phyloP scores from a whole-genome alignment of 805 yeast species.

The Wickerhamomyces bovis region DNA sequence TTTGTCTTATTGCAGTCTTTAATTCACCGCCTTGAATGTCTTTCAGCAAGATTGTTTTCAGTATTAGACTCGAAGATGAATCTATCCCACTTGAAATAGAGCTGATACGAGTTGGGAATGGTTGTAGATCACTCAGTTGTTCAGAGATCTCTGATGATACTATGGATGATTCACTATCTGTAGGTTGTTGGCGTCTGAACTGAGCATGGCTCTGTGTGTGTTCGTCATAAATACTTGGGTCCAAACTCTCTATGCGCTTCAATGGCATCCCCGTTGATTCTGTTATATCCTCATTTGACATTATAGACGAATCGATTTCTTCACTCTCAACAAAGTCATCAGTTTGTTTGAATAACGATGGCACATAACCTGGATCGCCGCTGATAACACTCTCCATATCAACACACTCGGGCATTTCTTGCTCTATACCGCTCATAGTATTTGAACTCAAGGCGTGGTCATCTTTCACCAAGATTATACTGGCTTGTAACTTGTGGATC shows the following conservation, averaged over 20 bases:
- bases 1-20: constrained; percentile 22
- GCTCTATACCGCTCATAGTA: not conserved
- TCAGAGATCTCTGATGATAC: constrained; percentile 2
- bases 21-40: constrained; percentile 15
- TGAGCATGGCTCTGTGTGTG: not conserved
- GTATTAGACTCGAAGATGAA: constrained; percentile 6
- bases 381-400: constrained; percentile 10
- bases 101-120: constrained; percentile 14
- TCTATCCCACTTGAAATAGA: constrained; percentile 1
- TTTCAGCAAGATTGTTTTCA: constrained; percentile 18
- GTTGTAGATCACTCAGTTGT: constrained; percentile 4
- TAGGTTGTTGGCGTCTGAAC: not conserved
- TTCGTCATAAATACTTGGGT: not conserved
- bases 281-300: not conserved
- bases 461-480: constrained; percentile 4
- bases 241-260: not conserved
- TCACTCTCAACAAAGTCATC: not conserved
- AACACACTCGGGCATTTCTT: constrained; percentile 1
- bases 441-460: not conserved
- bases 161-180: not conserved
- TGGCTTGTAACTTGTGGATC: constrained; percentile 3
- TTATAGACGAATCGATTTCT: not conserved
- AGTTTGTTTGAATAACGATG: constrained; percentile 3
- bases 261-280: not conserved
- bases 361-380: constrained; percentile 14